A percentile compares a stretch with the other conserved stretches of the same genome.
phyloP scores from a whole-genome alignment of 345 rosid species.

The Luvunga scandens region DNA sequence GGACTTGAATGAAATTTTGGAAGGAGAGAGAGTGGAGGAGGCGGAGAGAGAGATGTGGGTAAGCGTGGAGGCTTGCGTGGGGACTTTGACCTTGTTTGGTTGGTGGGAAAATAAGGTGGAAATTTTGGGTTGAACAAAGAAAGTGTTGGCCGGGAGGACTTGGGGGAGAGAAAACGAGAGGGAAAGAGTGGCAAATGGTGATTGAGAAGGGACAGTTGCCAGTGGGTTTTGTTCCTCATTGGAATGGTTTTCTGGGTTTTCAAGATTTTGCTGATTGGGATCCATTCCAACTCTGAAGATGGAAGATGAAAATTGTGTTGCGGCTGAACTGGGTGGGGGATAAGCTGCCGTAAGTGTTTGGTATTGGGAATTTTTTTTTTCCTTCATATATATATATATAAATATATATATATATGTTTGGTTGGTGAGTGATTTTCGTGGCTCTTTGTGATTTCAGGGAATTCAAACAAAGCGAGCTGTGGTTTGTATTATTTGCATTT shows the following conservation, averaged over 20 bases:
- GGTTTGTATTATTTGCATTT: background rate
- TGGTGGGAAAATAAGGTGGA: constrained; percentile 36
- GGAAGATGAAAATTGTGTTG: background rate
- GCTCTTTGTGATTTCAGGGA: background rate
- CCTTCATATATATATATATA: no score
- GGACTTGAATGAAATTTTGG: constrained; percentile 70
- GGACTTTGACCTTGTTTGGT: constrained; percentile 66
- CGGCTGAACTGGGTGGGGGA: background rate
- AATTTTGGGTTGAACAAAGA: constrained; percentile 52
- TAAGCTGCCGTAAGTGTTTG: background rate
- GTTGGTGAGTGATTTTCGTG: background rate
- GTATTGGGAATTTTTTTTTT: background rate
- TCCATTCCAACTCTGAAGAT: constrained; percentile 34
- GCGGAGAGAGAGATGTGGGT: constrained; percentile 55
- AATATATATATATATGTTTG: background rate
- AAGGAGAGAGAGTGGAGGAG: constrained; percentile 27
- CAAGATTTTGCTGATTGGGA: constrained; percentile 29
- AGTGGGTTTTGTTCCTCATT: constrained; percentile 28
- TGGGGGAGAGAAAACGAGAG: constrained; percentile 51
- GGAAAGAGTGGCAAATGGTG: constrained; percentile 67
- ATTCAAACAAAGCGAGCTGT: background rate
- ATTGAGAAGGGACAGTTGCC: constrained; percentile 31
- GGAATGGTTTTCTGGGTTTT: constrained; percentile 35
- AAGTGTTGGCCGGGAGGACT: constrained; percentile 38
- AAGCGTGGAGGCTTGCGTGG: constrained; percentile 64